Conservation (phyloP, 2,329 filamentous ascomycete genomes). For the Xylaria multiplex region DNA sequence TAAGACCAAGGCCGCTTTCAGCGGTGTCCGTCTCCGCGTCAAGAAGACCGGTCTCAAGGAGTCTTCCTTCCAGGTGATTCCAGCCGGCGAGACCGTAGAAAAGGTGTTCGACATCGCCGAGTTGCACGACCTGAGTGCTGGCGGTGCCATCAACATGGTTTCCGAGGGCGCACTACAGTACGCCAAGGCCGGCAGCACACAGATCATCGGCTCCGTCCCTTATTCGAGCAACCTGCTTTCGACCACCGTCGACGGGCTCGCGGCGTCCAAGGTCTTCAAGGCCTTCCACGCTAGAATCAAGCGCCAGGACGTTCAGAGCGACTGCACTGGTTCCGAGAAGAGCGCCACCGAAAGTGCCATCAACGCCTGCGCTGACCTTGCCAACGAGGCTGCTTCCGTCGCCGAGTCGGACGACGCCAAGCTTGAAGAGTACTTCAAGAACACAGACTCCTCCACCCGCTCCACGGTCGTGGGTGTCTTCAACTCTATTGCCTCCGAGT, state of each 20-base stretch:
- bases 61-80: constrained; percentile 61
- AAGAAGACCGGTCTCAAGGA: constrained; percentile 56
- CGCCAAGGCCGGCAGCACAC: constrained; percentile 61
- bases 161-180: constrained; percentile 66
- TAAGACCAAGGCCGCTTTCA: constrained; percentile 59
- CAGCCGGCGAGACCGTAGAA: constrained; percentile 60
- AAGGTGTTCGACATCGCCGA: constrained; percentile 65
- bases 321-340: constrained; percentile 62
- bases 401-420: constrained; percentile 70
- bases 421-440: constrained; percentile 72
- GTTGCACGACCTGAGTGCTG: constrained; percentile 61
- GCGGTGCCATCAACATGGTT: constrained; percentile 65
- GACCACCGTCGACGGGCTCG: constrained; percentile 64
- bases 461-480: constrained; percentile 57
- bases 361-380: constrained; percentile 62
- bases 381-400: constrained; percentile 56
- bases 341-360: constrained; percentile 62
- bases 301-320: constrained; percentile 56
- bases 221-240: constrained; percentile 69
- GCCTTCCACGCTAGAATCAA: constrained; percentile 60
- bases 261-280: constrained; percentile 61
- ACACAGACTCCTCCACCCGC: constrained; percentile 44
- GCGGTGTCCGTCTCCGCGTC: constrained; percentile 63
- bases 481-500: constrained; percentile 61
- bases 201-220: constrained; percentile 63